Evolutionary conservation across 2,329 filamentous ascomycete species (phyloP).

Genomic region (Stromatinia cepivora): DNA sequence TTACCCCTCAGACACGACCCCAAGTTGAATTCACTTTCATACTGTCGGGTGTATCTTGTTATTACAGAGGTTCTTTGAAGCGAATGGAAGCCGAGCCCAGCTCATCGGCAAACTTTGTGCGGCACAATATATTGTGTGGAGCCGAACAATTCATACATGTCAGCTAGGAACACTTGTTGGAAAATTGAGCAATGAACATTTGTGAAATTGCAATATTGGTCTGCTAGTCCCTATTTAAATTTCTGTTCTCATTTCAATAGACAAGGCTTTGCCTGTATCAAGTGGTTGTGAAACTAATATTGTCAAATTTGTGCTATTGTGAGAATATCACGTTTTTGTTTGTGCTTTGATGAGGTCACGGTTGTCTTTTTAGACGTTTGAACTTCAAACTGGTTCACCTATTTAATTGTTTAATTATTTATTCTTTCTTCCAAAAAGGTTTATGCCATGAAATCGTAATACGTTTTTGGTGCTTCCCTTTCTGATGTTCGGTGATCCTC

Average conservation of each 20-base stretch:
- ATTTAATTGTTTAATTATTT: too few relatives aligned
- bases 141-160: not conserved
- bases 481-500: too few relatives aligned
- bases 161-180: too few relatives aligned
- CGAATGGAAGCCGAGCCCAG: not conserved
- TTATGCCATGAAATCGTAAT: too few relatives aligned
- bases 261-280: not conserved
- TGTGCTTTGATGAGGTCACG: not conserved
- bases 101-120: not conserved
- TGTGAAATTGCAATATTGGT: not conserved
- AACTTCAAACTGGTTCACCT: too few relatives aligned
- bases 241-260: not conserved
- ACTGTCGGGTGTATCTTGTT: not conserved
- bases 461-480: too few relatives aligned
- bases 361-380: not conserved
- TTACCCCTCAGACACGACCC: not conserved
- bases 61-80: not conserved
- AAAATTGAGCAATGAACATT: not conserved
- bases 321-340: not conserved
- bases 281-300: not conserved
- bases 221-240: not conserved
- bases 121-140: not conserved
- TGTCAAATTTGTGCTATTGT: not conserved
- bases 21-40: not conserved
- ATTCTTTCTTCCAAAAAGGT: too few relatives aligned